These are phyloP conservation scores for Fraxinus dipetala DNA, from an alignment of 305 asterid species.

Conservation along the genomic window DNA sequence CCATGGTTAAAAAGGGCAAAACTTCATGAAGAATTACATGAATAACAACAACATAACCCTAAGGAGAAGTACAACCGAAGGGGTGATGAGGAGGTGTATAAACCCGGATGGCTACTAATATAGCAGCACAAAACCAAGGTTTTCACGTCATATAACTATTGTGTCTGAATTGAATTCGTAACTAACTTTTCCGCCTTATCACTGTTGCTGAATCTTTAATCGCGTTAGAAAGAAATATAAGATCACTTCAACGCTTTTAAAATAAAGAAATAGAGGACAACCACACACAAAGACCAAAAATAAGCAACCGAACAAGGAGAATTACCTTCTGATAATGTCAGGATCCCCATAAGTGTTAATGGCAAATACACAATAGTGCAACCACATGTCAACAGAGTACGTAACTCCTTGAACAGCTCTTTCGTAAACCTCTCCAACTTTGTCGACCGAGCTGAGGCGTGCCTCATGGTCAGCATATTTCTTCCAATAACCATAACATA, in stretches of 20 bases:
- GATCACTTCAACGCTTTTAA: conserved; percentile 30
- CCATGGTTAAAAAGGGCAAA: conserved; percentile 62
- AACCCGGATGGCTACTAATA: conserved; percentile 35
- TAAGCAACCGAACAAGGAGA: neutral
- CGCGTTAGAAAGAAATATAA: conserved; percentile 56
- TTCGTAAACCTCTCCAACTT: conserved; percentile 92
- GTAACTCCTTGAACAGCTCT: conserved; percentile 96
- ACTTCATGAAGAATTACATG: conserved; percentile 55
- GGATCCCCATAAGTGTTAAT: conserved; percentile 87
- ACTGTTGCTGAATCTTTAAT: conserved; percentile 66
- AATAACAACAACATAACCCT: conserved; percentile 50
- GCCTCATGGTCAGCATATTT: conserved; percentile 98
- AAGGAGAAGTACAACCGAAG: conserved; percentile 45
- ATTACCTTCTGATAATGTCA: conserved; percentile 83
- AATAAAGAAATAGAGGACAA: conserved; percentile 12
- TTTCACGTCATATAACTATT: conserved; percentile 46
- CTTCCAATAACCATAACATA: conserved; percentile 99
- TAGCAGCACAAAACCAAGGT: conserved; percentile 42
- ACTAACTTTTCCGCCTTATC: conserved; percentile 64
- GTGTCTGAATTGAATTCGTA: conserved; percentile 49
- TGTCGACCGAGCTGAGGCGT: conserved; percentile 74
- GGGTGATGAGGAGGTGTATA: conserved; percentile 40
- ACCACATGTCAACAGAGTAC: conserved; percentile 99
- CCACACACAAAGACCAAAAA: conserved; percentile 1
- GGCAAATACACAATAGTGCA: conserved; percentile 86